These are phyloP conservation scores for Omphalea diandra DNA, from an alignment of 441 rosid genomes.

Conservation along the genomic window DNA sequence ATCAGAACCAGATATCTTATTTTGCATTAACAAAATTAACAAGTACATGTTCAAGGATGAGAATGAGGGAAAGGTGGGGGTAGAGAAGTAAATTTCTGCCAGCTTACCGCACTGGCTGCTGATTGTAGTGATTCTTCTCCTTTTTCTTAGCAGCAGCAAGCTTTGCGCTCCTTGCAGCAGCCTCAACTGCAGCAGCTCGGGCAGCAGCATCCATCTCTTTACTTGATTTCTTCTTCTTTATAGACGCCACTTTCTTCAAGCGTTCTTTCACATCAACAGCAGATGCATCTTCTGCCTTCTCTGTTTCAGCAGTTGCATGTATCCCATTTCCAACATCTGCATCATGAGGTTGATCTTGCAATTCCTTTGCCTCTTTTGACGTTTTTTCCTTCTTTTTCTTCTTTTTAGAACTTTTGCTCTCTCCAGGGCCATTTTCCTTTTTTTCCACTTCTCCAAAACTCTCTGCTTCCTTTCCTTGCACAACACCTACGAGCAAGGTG, in stretches of 20 bases:
- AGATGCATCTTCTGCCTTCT: conserved; percentile 43
- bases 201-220: conserved; percentile 76
- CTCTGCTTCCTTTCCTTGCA: conserved; percentile 39
- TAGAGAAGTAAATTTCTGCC: conserved; percentile 2
- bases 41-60: conserved; percentile 26
- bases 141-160: conserved; percentile 85
- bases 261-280: conserved; percentile 59
- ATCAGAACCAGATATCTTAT: conserved; percentile 33
- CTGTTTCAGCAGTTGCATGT: conserved; percentile 34
- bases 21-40: conserved; percentile 28
- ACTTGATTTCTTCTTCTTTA: conserved; percentile 69
- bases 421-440: conserved; percentile 48
- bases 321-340: conserved; percentile 22
- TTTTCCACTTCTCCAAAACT: conserved; percentile 40
- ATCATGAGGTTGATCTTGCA: conserved; percentile 35
- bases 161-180: conserved; percentile 68
- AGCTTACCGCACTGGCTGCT: conserved; percentile 62
- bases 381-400: conserved; percentile 75
- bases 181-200: conserved; percentile 66
- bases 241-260: conserved; percentile 55
- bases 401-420: conserved; percentile 58
- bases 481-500: conserved; percentile 27
- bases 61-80: no score
- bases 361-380: conserved; percentile 51
- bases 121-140: conserved; percentile 83